Evolutionary conservation across 768 basidiomycete genomes (phyloP).

Genomic region (Leccinum pellstonianum): DNA sequence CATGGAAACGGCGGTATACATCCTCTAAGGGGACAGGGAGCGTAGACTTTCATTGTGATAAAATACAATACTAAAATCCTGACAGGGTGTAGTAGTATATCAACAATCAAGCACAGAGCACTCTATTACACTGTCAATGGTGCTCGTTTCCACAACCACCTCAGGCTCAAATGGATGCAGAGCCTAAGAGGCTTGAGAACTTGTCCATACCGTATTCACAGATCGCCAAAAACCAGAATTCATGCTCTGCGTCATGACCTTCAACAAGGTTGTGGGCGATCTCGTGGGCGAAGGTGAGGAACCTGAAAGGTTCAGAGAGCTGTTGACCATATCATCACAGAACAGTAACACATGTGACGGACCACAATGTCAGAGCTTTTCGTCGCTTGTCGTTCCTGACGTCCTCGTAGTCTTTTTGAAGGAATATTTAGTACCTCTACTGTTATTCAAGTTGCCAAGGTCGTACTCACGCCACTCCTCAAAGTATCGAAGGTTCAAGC

Average conservation of each 20-base stretch:
- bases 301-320: neutral
- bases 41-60: too few relatives aligned
- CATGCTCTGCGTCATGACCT: neutral
- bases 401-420: constrained; percentile 3
- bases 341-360: neutral
- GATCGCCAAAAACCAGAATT: neutral
- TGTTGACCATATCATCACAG: neutral
- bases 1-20: too few relatives aligned
- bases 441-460: neutral
- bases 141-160: too few relatives aligned
- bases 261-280: neutral
- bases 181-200: neutral
- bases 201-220: neutral
- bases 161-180: too few relatives aligned
- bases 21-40: too few relatives aligned
- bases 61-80: too few relatives aligned
- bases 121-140: too few relatives aligned
- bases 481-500: constrained; percentile 81
- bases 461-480: constrained; percentile 73
- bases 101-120: too few relatives aligned
- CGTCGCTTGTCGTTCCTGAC: neutral
- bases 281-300: neutral
- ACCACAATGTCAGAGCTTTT: constrained; percentile 3
- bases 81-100: too few relatives aligned
- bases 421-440: neutral